Evolutionary conservation across 176 grass and related monocot species (phyloP), one percentile per base, ranked within the genome.

Genomic region (Alloteropsis semialata): DNA sequence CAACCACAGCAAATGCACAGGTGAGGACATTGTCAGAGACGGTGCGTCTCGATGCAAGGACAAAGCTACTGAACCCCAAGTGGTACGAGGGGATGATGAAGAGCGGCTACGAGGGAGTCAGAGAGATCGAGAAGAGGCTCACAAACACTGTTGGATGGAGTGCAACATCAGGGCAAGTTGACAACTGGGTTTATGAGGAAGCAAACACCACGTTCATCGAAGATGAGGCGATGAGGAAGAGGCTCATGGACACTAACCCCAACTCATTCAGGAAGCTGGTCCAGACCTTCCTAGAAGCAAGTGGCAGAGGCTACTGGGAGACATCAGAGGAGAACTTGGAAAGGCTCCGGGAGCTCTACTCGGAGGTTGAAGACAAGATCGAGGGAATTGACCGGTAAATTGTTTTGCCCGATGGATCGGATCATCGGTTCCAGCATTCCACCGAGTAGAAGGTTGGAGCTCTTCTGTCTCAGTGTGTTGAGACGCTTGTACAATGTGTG

Each of bases 181-280:
- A 99, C 89, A 99, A 96, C 69, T 99, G 92, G 92, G 96, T 99
- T n/a, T 99, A 99, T 27, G 96, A 99, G 89, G 96, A 99, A 68
- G 96, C 96, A 15, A 99, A 96, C 49, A 17, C 87, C 41, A 99
- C 96, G 3, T 99, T 99, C 72, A 94, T 99, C 3, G 89, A 99
- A 45, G 96, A 99, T 13, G 93, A 96, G 81, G 81, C 90, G 18
- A 99, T 99, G 96, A 90, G 87, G 82, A 91, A 92, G 80, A 88
- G 91, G 82, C 91, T 99, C 22, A 85, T 99, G 91, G 91, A 99
- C 6, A 96, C 89, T 18, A 99, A 99, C 45, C 96, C 96, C 49
- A 99, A 99, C 15, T 99, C 96, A 4, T 99, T 99, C 63, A 84
- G 96, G 79, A 99, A 99, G 68, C 87, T 99, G 32, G 82, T 99